Base-by-base conservation (phyloP, 768 basidiomycete genomes). In the Lactifluus volemus region DNA sequence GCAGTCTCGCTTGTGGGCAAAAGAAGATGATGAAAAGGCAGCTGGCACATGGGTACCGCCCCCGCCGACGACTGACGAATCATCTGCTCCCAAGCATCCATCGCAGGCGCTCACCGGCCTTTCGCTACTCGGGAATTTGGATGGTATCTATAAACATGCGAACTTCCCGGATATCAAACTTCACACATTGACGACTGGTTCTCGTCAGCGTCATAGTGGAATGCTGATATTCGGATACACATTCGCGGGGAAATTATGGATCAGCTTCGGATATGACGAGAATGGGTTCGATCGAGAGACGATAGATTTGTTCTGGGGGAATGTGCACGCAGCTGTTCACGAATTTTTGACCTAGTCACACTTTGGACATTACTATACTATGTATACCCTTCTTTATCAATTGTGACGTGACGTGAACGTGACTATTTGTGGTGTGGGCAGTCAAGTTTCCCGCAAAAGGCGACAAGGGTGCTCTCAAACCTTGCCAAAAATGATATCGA, bases 141-240 rank as follows among this genome's bases (percentile, higher is more conserved):
- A 92, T 69, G 86, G 82, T 3, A 87, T 85, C 34, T 93, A 92
- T 75, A 82, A 84, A 64, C 89, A 91, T 69, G 72, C 76, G 10
- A 64, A 72, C 1, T 91, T 81, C 73, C 78, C 80, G 4, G 63
- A 60, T 1, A 73, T 91, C 61, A 71, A 79, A 70, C 75, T 92
- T 19, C 83, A 88, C 65, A 85, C 84, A 4, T 76, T 94, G 38
- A 92, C 88, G 30, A 92, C 91, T 1, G 91, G 89, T 3, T 89
- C 87, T 7, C 79, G 91, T n/a, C 90, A 92, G 69, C 81, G 89
- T 3, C 69, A 80, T 0, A 84, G 88, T 10, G 89, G 84, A 2
- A 85, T 92, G 82, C 76, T 94, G 42, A 71, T 94, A n/a, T 91
- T 93, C 61, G 86, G 85, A 3, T 88, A 88, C 71, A 89, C 86